These are phyloP conservation scores for Mycosphaerella sp. DNA, from an alignment of 2,329 filamentous ascomycete genomes.

Conservation along the genomic window DNA sequence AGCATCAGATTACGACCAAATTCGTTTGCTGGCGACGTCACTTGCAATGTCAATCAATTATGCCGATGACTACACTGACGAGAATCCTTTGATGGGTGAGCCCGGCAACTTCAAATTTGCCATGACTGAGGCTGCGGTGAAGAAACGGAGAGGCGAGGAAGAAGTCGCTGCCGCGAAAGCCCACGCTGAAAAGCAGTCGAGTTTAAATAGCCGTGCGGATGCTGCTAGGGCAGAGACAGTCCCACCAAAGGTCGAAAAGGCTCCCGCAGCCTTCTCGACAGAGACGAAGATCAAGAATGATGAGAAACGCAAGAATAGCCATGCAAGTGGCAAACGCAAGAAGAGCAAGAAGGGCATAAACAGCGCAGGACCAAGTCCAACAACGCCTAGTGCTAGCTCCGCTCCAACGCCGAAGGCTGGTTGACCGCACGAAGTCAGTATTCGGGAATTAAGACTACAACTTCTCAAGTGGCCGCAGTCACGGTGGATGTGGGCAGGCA, in stretches of 20 bases:
- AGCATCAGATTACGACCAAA: conserved; percentile 18
- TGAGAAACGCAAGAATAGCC: conserved; percentile 16
- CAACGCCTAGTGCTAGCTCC: conserved; percentile 17
- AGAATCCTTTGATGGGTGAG: conserved; percentile 56
- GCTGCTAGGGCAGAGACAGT: conserved; percentile 8
- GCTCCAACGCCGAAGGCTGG: conserved; percentile 5
- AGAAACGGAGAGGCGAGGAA: conserved; percentile 37
- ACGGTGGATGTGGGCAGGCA: too few species aligned
- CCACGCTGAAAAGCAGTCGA: conserved; percentile 16
- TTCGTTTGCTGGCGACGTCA: conserved; percentile 37
- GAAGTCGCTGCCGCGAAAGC: conserved; percentile 28
- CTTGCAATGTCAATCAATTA: conserved; percentile 39
- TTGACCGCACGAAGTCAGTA: not conserved
- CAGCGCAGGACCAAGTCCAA: conserved; percentile 18
- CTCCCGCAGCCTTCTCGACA: conserved; percentile 17
- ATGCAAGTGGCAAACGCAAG: conserved; percentile 16
- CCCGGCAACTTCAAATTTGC: conserved; percentile 56
- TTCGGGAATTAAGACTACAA: too few species aligned
- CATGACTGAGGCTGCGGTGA: conserved; percentile 38
- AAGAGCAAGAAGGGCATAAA: conserved; percentile 19
- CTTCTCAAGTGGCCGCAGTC: too few species aligned
- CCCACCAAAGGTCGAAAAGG: conserved; percentile 7
- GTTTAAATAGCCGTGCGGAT: conserved; percentile 9
- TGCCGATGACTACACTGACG: conserved; percentile 58
- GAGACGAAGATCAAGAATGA: conserved; percentile 15